Base-by-base conservation (phyloP, 2,329 filamentous ascomycete species). In the Ophiostoma ulmi region DNA sequence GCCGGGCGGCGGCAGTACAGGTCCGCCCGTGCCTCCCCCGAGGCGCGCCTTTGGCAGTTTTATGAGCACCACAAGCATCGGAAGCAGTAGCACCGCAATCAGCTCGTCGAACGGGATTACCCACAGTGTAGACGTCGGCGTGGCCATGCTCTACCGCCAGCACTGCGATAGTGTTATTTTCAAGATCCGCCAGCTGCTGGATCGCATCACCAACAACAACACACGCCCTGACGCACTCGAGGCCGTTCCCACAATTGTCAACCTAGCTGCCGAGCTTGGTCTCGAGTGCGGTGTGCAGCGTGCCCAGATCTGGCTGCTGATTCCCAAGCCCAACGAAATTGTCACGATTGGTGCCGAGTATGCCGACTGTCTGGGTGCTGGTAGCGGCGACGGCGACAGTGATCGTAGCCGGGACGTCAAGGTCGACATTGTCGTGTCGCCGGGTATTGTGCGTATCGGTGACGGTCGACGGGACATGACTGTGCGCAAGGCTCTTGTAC, bases 281-380 rank as follows among this genome's bases (percentile, higher is more conserved):
- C 69, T 74, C 14, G 72, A 74, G 68, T 73, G 70, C 31, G 73
- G 73, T 38, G 70, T 72, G 66, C 73, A 74, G 72, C 70, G 71
- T 2, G 68, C 71, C 17, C 72, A 69, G 38, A 14, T 74, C 5
- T 26, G 17, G 38, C 55, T 74, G 20, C 13, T 72, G 1, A 8
- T 64, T 8, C 70, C 70, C 0, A 11, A 39, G n/a, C 52, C 14
- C 55, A 68, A 68, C 36, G 63, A 72, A 2, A 22, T 26, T 7
- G 72, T 73, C 31, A 48, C 20, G 14, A 41, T 70, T n/a, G 71
- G 72, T n/a, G 13, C 65, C 7, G 73, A 74, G 35, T 73, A 72
- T 65, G 58, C 70, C n/a, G 68, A 73, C 58, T 73, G 70, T 22
- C 48, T 71, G 41, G 68, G 68, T 1, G 52, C 68, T 13, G 22